Percentiles rank a stretch among this genome's conserved stretches.
phyloP scores from a whole-genome alignment of 2,329 filamentous ascomycete genomes.

The Colletotrichum cordylinicola region DNA sequence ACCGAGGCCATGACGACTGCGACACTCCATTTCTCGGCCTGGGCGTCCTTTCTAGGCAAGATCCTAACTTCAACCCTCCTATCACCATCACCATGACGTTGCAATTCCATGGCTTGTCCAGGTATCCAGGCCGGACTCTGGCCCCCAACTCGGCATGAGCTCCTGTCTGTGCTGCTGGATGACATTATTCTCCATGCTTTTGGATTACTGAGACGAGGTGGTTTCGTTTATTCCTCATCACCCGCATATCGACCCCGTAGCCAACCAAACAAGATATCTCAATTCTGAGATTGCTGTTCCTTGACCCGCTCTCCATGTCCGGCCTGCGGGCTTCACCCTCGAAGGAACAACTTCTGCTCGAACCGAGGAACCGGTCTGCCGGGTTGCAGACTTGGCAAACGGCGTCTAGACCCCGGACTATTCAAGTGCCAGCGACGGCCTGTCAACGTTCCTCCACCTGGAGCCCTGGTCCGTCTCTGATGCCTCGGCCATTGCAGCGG shows the following conservation, averaged over 20 bases:
- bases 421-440: not conserved
- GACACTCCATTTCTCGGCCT: not conserved
- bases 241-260: not conserved
- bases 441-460: not conserved
- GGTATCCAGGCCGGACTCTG: not conserved
- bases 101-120: not conserved
- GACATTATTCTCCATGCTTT: not conserved
- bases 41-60: not conserved
- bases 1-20: not conserved
- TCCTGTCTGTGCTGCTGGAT: not conserved
- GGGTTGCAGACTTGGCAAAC: conserved; percentile 5
- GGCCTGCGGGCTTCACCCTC: not conserved
- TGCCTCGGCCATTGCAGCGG: not conserved
- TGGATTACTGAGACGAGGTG: not conserved
- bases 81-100: not conserved
- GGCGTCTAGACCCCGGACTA: conserved; percentile 4
- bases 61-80: not conserved
- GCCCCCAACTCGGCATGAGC: not conserved
- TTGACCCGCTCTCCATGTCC: not conserved
- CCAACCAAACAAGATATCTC: not conserved
- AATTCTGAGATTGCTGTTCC: not conserved
- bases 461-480: not conserved
- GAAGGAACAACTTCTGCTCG: not conserved
- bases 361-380: conserved; percentile 15
- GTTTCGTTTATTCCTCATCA: not conserved